phyloP scores from a whole-genome alignment of 768 basidiomycete species.

The Auricularia heimuer region DNA sequence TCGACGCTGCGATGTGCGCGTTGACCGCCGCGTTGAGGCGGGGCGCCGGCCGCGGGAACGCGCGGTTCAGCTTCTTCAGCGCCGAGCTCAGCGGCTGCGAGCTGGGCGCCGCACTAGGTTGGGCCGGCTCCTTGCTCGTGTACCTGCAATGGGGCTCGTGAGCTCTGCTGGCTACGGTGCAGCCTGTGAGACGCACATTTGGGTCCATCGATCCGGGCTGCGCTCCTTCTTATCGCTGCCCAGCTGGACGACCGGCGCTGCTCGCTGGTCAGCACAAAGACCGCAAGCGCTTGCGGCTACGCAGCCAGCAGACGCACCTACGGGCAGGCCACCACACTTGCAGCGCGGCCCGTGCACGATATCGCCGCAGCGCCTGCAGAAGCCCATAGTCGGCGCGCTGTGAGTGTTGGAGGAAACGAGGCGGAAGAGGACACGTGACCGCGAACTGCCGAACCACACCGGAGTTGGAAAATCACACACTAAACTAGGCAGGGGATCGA shows the following conservation, averaged over 20 bases:
- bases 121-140: conserved; percentile 12
- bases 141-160: conserved; percentile 1
- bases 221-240: conserved; percentile 45
- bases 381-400: conserved; percentile 47
- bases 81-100: conserved; percentile 20
- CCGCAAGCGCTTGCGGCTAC: too few species aligned
- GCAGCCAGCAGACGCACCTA: conserved; percentile 43
- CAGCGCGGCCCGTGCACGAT: conserved; percentile 64
- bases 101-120: conserved; percentile 2
- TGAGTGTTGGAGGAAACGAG: too few species aligned
- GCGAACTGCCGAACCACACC: too few species aligned
- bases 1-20: conserved; percentile 47
- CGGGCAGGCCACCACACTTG: conserved; percentile 70
- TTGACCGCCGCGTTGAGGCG: conserved; percentile 31
- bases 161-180: not conserved
- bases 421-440: too few species aligned
- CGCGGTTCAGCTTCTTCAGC: conserved; percentile 22
- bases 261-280: conserved; percentile 1
- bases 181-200: conserved; percentile 41
- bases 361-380: conserved; percentile 79
- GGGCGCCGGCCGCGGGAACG: conserved; percentile 39
- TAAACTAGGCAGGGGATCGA: too few species aligned
- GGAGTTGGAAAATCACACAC: too few species aligned
- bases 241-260: conserved; percentile 18
- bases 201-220: conserved; percentile 64